A percentile compares a stretch with the other conserved stretches of the same genome.
These are phyloP conservation scores for Naegleria lovaniensis DNA, from an alignment of 208 protist genomes.

Conservation along the genomic window DNA sequence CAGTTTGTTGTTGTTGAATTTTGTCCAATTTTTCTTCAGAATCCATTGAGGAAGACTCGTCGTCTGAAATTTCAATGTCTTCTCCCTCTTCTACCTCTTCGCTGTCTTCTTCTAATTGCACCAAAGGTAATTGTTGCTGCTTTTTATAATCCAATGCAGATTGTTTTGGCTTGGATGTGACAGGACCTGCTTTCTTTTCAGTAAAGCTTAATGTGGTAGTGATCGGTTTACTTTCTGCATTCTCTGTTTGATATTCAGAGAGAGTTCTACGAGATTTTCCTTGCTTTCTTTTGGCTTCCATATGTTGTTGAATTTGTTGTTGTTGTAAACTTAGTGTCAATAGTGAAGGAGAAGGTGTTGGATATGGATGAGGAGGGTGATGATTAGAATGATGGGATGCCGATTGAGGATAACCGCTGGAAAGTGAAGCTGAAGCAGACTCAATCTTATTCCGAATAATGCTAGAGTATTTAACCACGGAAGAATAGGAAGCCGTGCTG, in stretches of 20 bases:
- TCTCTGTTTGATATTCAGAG: background rate
- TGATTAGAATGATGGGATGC: background rate
- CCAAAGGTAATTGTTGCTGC: background rate
- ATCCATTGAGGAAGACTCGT: background rate
- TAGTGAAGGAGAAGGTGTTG: background rate
- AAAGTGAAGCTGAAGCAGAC: background rate
- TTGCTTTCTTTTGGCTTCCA: background rate
- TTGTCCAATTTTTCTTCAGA: background rate
- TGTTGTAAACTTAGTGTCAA: constrained; percentile 1
- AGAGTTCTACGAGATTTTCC: background rate
- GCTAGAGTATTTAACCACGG: background rate
- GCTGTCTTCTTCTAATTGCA: background rate
- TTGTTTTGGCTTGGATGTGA: background rate
- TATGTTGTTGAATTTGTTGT: background rate
- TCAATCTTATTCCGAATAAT: background rate
- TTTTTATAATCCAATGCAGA: background rate
- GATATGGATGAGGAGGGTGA: background rate
- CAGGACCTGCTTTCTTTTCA: background rate
- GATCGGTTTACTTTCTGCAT: background rate
- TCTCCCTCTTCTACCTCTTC: background rate
- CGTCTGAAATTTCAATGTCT: background rate
- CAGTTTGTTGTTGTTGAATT: background rate
- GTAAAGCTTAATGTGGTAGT: background rate
- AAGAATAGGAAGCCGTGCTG: background rate
- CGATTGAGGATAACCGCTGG: background rate